These are phyloP conservation scores for Gnomoniopsis sp. DNA, from an alignment of 2,329 filamentous ascomycete genomes.

Conservation along the genomic window DNA sequence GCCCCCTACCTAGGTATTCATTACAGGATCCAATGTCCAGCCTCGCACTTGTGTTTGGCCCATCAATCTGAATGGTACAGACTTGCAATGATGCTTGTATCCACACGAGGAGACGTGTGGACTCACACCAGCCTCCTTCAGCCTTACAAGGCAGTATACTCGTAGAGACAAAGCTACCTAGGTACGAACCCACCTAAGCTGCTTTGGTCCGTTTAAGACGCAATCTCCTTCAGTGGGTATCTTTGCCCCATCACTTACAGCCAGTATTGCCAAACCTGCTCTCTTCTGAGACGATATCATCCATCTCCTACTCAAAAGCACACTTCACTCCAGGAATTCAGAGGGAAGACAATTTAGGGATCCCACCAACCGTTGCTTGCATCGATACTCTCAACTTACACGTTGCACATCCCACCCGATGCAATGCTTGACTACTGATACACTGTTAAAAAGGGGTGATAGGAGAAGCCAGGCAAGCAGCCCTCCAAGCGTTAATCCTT, in stretches of 20 bases:
- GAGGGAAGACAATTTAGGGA: background rate
- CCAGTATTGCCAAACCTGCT: no score
- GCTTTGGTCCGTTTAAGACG: no score
- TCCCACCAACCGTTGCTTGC: background rate
- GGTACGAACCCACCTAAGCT: no score
- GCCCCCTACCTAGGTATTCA: no score
- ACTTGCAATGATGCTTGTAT: background rate
- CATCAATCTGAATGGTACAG: background rate
- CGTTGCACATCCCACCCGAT: constrained; percentile 17
- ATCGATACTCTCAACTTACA: background rate
- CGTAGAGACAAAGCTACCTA: background rate
- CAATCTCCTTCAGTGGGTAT: no score
- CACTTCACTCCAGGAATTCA: background rate
- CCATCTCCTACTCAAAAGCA: background rate
- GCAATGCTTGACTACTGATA: constrained; percentile 29
- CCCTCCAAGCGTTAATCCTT: background rate
- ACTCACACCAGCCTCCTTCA: background rate
- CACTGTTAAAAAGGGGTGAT: constrained; percentile 16
- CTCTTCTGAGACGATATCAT: background rate
- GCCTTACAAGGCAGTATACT: background rate
- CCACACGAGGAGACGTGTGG: background rate
- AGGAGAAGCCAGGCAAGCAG: background rate
- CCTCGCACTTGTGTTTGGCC: no score
- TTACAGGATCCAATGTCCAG: no score
- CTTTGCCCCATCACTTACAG: no score